Percentiles rank a stretch among this genome's conserved stretches.
Evolutionary conservation across 2,329 filamentous ascomycete species (phyloP).

Genomic region (Geoglossum cookeanum): DNA sequence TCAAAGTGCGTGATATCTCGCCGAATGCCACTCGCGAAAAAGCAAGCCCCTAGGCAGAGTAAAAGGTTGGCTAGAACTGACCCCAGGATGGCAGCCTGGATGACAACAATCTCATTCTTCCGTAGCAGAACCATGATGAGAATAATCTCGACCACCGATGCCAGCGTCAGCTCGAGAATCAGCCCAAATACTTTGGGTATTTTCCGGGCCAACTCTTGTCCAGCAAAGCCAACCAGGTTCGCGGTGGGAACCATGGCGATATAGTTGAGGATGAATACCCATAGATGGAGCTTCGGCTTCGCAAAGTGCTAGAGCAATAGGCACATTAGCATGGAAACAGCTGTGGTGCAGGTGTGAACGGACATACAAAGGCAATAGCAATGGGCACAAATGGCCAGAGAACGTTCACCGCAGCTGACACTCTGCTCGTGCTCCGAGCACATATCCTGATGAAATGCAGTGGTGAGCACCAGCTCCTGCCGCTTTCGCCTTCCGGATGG

Average conservation of each 20-base stretch:
- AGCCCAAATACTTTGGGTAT: constrained; percentile 54
- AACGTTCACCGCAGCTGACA: constrained; percentile 47
- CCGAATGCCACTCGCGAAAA: constrained; percentile 54
- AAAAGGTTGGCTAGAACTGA: constrained; percentile 69
- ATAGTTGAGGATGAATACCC: constrained; percentile 52
- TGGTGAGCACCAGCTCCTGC: constrained; percentile 45
- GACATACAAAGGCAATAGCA: constrained; percentile 41
- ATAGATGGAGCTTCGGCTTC: constrained; percentile 35
- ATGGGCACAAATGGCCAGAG: constrained; percentile 59
- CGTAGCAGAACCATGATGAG: constrained; percentile 59
- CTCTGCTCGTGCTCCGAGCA: constrained; percentile 41
- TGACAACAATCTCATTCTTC: constrained; percentile 39
- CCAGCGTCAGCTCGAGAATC: constrained; percentile 43
- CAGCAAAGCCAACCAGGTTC: constrained; percentile 57
- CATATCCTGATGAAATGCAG: constrained; percentile 42
- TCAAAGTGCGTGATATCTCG: constrained; percentile 54
- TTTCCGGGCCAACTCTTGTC: constrained; percentile 53
- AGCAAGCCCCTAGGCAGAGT: constrained; percentile 61
- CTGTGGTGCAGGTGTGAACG: neutral
- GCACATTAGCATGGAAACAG: constrained; percentile 1
- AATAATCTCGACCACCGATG: constrained; percentile 63
- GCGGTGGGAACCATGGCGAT: constrained; percentile 61
- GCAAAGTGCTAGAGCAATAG: constrained; percentile 26
- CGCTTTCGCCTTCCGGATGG: constrained; percentile 43
- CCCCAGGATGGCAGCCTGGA: constrained; percentile 66